Conservation (phyloP, 768 basidiomycete genomes). For the Lactifluus hygrophoroides region DNA sequence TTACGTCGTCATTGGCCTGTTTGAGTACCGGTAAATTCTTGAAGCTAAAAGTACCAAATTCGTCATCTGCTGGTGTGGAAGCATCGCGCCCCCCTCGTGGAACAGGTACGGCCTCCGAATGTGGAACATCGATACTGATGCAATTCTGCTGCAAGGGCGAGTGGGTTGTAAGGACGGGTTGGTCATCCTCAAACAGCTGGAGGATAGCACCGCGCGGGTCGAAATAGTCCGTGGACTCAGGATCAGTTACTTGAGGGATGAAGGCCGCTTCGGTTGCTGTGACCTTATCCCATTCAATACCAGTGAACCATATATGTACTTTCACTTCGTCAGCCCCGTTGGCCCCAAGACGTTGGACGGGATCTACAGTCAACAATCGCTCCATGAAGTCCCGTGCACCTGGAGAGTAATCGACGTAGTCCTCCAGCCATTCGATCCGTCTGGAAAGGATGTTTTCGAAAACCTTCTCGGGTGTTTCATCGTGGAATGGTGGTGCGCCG, state of each 20-base stretch:
- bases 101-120: constrained; percentile 21
- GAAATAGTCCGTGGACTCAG: constrained; percentile 99
- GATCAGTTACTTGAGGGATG: constrained; percentile 90
- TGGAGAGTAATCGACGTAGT: constrained; percentile 76
- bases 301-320: constrained; percentile 80
- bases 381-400: constrained; percentile 90
- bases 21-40: constrained; percentile 95
- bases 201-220: constrained; percentile 90
- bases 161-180: constrained; percentile 47
- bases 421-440: constrained; percentile 92
- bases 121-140: constrained; percentile 25
- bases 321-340: constrained; percentile 91
- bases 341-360: constrained; percentile 69
- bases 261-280: constrained; percentile 86
- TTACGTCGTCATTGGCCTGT: constrained; percentile 97
- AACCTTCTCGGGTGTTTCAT: constrained; percentile 92
- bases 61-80: constrained; percentile 61
- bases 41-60: constrained; percentile 97
- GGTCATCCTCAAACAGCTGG: constrained; percentile 89
- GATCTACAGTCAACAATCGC: constrained; percentile 73
- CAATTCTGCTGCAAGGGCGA: constrained; percentile 37
- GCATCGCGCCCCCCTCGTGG: constrained; percentile 26
- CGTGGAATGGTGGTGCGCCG: constrained; percentile 96
- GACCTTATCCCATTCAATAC: constrained; percentile 90
- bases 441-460: constrained; percentile 98